Conservation (phyloP, 139 green algal species). For the Desmodesmus armatus region DNA sequence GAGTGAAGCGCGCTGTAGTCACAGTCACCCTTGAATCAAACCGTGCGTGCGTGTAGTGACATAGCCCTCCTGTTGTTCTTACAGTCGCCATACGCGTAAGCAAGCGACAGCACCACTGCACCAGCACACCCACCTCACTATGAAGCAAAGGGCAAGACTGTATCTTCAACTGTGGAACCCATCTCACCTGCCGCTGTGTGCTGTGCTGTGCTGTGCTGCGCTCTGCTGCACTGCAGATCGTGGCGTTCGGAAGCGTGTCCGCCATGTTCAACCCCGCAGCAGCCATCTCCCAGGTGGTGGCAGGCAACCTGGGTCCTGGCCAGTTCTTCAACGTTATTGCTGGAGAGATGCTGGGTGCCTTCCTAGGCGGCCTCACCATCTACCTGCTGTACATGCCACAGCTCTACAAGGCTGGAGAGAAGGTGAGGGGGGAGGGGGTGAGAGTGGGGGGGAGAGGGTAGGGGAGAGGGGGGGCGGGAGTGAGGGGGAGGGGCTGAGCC, state of each 20-base stretch:
- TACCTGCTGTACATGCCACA: constrained; percentile 48
- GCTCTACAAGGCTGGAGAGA: constrained; percentile 26
- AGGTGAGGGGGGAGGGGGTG: no score
- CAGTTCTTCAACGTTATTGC: constrained; percentile 42
- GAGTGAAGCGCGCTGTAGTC: neutral
- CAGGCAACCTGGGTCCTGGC: constrained; percentile 19
- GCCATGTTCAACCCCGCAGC: constrained; percentile 48
- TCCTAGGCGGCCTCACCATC: constrained; percentile 35
- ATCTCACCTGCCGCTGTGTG: no score
- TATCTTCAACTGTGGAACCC: no score
- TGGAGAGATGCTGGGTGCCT: constrained; percentile 35
- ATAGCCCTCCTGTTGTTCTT: neutral
- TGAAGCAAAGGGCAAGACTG: no score
- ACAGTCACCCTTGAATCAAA: no score
- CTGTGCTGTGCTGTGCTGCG: neutral
- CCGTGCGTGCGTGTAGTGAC: neutral
- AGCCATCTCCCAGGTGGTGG: constrained; percentile 25
- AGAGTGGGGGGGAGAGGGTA: no score
- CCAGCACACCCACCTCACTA: no score
- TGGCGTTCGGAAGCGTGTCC: constrained; percentile 43
- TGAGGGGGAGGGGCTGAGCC: no score
- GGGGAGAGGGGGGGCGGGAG: no score
- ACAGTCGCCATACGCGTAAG: neutral
- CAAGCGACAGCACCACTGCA: neutral
- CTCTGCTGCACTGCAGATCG: neutral